Conservation (phyloP, 257 asterid genomes). For the Buddleja alternifolia region DNA sequence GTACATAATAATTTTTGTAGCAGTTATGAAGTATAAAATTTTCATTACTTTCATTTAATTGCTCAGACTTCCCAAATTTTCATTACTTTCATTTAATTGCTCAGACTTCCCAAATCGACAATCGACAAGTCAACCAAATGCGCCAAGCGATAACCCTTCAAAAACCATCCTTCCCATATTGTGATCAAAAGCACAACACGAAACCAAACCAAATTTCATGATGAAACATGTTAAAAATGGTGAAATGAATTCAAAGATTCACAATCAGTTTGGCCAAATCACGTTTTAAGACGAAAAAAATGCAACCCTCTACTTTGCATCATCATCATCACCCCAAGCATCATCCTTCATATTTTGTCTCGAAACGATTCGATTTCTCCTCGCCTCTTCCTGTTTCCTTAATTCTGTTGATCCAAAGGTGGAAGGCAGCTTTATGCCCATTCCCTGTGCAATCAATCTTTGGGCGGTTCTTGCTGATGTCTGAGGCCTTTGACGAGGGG, state of each 20-base stretch:
- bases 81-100: too few relatives aligned
- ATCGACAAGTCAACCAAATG: too few relatives aligned
- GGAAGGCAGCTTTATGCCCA: constrained; percentile 80
- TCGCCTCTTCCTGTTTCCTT: constrained; percentile 74
- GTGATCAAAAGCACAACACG: too few relatives aligned
- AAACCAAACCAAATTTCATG: background rate
- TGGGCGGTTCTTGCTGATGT: constrained; percentile 93
- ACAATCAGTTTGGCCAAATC: background rate
- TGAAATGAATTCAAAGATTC: too few relatives aligned
- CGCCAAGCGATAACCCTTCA: too few relatives aligned
- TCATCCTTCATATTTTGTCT: constrained; percentile 81
- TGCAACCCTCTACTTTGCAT: constrained; percentile 32
- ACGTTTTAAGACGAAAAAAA: background rate
- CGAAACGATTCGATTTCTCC: constrained; percentile 66
- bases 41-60: too few relatives aligned
- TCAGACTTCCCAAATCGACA: too few relatives aligned
- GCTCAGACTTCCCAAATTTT: too few relatives aligned
- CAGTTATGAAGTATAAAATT: too few relatives aligned
- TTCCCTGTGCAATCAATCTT: constrained; percentile 80
- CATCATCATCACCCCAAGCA: constrained; percentile 89
- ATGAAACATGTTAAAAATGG: too few relatives aligned
- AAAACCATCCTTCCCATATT: too few relatives aligned
- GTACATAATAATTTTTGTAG: too few relatives aligned
- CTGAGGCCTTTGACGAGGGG: constrained; percentile 87
- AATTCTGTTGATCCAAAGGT: constrained; percentile 59